A percentile compares a stretch with the other conserved stretches of the same genome.
Conservation (phyloP, 306 rosid species). For the Ceratonia siliqua region DNA sequence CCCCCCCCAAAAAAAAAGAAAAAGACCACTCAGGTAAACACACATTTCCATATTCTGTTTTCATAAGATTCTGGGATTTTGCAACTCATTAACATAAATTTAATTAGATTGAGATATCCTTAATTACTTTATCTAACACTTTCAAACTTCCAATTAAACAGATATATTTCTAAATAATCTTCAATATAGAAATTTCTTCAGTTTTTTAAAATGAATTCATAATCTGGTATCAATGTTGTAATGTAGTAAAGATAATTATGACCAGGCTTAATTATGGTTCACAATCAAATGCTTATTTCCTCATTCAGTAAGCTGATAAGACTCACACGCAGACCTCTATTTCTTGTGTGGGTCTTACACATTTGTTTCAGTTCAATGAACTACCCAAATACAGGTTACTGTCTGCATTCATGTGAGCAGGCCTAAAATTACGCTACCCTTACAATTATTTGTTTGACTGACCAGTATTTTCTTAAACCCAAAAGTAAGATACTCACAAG, state of each 20-base stretch:
- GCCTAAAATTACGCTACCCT: background rate
- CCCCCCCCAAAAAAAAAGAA: background rate
- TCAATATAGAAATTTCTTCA: background rate
- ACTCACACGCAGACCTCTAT: background rate
- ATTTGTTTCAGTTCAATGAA: slow-evolving; percentile 13
- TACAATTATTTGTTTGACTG: slow-evolving; percentile 11
- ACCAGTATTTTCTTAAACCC: slow-evolving; percentile 8
- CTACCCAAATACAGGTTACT: background rate
- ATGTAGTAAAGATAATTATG: background rate
- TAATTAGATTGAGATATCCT: background rate
- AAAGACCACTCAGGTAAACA: background rate
- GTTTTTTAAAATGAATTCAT: background rate
- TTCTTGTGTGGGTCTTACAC: background rate
- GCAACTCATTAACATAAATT: slow-evolving; percentile 1
- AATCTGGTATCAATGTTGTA: background rate
- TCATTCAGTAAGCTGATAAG: slow-evolving; percentile 1
- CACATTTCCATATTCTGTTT: background rate
- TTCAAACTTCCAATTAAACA: slow-evolving; percentile 6
- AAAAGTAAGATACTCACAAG: slow-evolving; percentile 41
- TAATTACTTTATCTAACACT: background rate
- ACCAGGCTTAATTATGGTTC: background rate
- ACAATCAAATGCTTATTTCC: slow-evolving; percentile 20
- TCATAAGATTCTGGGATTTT: background rate
- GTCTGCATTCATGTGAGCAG: slow-evolving; percentile 1
- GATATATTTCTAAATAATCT: background rate